A percentile compares a stretch with the other conserved stretches of the same genome.
Conservation (phyloP, 2,329 filamentous ascomycete species). For the Exophiala oligosperma region DNA sequence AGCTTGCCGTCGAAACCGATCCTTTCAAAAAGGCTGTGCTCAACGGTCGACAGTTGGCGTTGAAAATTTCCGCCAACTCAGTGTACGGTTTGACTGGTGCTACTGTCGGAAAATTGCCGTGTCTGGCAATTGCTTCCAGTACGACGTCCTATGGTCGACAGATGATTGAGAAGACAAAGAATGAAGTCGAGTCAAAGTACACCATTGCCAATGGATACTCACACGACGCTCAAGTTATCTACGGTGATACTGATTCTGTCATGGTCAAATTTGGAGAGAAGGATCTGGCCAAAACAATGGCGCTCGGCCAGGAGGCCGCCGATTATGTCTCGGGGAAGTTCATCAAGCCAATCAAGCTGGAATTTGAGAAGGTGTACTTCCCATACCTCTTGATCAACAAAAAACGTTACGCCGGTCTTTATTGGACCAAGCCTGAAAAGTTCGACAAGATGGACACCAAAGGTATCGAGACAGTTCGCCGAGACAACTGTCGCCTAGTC, state of each 20-base stretch:
- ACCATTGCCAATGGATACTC: constrained; percentile 91
- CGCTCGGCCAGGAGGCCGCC: constrained; percentile 89
- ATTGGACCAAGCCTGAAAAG: constrained; percentile 92
- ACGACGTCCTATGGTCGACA: constrained; percentile 96
- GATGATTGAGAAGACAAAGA: constrained; percentile 98
- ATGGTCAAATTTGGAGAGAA: constrained; percentile 98
- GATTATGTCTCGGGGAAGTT: constrained; percentile 89
- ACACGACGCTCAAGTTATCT: constrained; percentile 95
- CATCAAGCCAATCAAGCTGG: constrained; percentile 93
- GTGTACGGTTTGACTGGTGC: constrained; percentile 97
- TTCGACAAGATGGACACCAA: constrained; percentile 99
- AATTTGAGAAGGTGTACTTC: constrained; percentile 99
- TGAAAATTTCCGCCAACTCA: constrained; percentile 97
- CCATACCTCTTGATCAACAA: constrained; percentile 99
- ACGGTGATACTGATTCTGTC: constrained; percentile 98
- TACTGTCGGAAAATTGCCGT: constrained; percentile 92
- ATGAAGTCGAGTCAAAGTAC: constrained; percentile 89
- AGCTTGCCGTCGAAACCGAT: constrained; percentile 84
- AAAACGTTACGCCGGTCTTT: constrained; percentile 97
- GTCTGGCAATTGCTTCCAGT: constrained; percentile 91
- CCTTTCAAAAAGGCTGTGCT: constrained; percentile 97
- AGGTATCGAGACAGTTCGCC: constrained; percentile 94
- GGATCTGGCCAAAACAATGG: constrained; percentile 87
- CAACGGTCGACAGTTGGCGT: constrained; percentile 91
- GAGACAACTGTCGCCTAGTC: constrained; percentile 94